phyloP scores from a whole-genome alignment of 208 protist genomes.

The Wallacemonas sp. region DNA sequence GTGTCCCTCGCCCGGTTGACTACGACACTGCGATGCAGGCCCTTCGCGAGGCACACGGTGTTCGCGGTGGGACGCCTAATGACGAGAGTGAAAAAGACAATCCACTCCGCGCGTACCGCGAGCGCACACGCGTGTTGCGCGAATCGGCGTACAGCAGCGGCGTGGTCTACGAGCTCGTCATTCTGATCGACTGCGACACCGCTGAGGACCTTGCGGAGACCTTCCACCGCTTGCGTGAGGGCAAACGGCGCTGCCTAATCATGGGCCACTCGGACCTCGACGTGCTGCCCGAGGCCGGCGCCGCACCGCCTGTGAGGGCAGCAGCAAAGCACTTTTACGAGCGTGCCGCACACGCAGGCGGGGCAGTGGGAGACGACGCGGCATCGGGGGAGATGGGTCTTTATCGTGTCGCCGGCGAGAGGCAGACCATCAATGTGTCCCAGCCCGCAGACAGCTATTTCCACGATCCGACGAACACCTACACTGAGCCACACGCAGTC shows the following conservation, averaged over 20 bases:
- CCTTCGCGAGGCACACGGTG: background rate
- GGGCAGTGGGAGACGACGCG: background rate
- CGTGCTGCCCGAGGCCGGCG: slow-evolving; percentile 54
- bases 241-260: slow-evolving; percentile 55
- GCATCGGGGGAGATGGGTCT: slow-evolving; percentile 28
- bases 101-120: slow-evolving; percentile 37
- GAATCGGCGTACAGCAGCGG: slow-evolving; percentile 53
- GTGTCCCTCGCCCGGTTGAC: slow-evolving; percentile 55
- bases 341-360: background rate
- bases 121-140: slow-evolving; percentile 37
- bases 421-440: slow-evolving; percentile 48
- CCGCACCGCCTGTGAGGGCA: slow-evolving; percentile 66
- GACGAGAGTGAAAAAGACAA: slow-evolving; percentile 8
- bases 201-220: slow-evolving; percentile 44
- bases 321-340: slow-evolving; percentile 69
- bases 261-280: slow-evolving; percentile 82
- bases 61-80: background rate
- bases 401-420: slow-evolving; percentile 37
- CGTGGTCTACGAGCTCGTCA: slow-evolving; percentile 59
- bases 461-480: slow-evolving; percentile 71
- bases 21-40: slow-evolving; percentile 21
- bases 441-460: slow-evolving; percentile 76
- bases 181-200: slow-evolving; percentile 58
- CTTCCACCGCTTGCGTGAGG: slow-evolving; percentile 49
- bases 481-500: slow-evolving; percentile 81